Conservation (phyloP, 2,329 filamentous ascomycete genomes). For the Ploettnerulaceae sp. region DNA sequence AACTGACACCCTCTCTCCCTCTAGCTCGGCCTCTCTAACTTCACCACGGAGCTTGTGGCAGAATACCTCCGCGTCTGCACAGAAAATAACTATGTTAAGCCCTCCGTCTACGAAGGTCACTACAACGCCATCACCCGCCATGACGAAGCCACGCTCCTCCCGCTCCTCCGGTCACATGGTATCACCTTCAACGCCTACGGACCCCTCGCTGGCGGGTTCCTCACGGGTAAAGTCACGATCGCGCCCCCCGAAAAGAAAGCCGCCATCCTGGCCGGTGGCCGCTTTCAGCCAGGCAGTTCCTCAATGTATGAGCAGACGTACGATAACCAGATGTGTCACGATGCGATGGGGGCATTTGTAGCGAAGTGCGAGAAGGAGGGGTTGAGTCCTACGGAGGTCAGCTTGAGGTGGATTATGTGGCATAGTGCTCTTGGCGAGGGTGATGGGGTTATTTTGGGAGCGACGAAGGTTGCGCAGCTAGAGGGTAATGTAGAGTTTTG, state of each 20-base stretch:
- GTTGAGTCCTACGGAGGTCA: conserved; percentile 38
- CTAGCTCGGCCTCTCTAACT: too few species aligned
- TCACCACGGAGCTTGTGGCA: neutral
- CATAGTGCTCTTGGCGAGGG: conserved; percentile 27
- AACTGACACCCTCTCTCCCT: too few species aligned
- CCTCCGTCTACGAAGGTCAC: conserved; percentile 81
- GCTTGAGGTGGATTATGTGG: conserved; percentile 39
- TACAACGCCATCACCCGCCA: conserved; percentile 73
- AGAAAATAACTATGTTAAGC: conserved; percentile 70
- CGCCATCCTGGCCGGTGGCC: neutral
- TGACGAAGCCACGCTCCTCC: conserved; percentile 68
- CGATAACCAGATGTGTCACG: conserved; percentile 30
- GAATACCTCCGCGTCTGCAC: conserved; percentile 47
- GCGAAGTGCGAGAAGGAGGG: conserved; percentile 38
- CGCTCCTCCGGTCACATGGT: conserved; percentile 65
- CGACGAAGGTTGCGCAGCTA: conserved; percentile 30
- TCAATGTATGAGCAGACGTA: conserved; percentile 12
- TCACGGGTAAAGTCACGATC: conserved; percentile 30
- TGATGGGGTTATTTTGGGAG: conserved; percentile 57
- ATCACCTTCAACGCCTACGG: conserved; percentile 76
- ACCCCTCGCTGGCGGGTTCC: conserved; percentile 27
- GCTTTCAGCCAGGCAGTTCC: conserved; percentile 1
- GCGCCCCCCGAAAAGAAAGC: neutral
- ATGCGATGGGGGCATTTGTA: conserved; percentile 36
- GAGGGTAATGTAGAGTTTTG: conserved; percentile 15